These are phyloP conservation scores for Sphagnum fallax DNA, from an alignment of 228 moss, liverwort and hornwort species.

Conservation along the genomic window DNA sequence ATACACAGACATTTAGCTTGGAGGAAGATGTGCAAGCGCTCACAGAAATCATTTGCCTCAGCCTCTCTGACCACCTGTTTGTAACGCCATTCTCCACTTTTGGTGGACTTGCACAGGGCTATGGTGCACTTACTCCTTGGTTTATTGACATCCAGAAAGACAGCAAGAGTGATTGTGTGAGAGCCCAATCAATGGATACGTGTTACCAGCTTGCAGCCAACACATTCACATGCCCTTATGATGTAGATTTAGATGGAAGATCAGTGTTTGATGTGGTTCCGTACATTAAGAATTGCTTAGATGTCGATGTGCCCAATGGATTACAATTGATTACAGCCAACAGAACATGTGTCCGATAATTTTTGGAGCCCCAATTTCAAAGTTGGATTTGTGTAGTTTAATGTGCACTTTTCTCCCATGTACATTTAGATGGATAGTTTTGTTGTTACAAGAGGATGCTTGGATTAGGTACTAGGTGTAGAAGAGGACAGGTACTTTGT, in stretches of 20 bases:
- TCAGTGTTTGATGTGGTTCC: slow-evolving; percentile 14
- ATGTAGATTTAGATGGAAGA: slow-evolving; percentile 23
- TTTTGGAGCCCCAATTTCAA: no score
- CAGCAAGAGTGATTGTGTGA: slow-evolving; percentile 29
- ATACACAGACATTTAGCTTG: slow-evolving; percentile 30
- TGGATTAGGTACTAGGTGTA: no score
- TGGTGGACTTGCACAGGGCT: slow-evolving; percentile 65
- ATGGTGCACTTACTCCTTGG: slow-evolving; percentile 64
- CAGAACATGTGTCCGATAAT: not conserved
- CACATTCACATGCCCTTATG: slow-evolving; percentile 23
- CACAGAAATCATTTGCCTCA: slow-evolving; percentile 50
- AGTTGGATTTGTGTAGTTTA: no score
- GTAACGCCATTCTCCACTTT: slow-evolving; percentile 78
- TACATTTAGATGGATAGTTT: no score
- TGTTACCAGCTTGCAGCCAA: slow-evolving; percentile 20
- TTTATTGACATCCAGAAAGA: slow-evolving; percentile 44
- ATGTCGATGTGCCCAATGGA: slow-evolving; percentile 23
- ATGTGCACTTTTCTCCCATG: no score
- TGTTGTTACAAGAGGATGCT: no score
- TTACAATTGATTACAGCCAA: slow-evolving; percentile 34
- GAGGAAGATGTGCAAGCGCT: slow-evolving; percentile 74
- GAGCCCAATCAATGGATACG: slow-evolving; percentile 45
- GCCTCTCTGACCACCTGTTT: slow-evolving; percentile 51
- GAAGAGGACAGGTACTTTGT: no score
- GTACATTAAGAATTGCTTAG: slow-evolving; percentile 31